Evolutionary conservation across 148 eudicot species (phyloP), one percentile per base, ranked within the genome.

Genomic region (Talinum fruticosum): DNA sequence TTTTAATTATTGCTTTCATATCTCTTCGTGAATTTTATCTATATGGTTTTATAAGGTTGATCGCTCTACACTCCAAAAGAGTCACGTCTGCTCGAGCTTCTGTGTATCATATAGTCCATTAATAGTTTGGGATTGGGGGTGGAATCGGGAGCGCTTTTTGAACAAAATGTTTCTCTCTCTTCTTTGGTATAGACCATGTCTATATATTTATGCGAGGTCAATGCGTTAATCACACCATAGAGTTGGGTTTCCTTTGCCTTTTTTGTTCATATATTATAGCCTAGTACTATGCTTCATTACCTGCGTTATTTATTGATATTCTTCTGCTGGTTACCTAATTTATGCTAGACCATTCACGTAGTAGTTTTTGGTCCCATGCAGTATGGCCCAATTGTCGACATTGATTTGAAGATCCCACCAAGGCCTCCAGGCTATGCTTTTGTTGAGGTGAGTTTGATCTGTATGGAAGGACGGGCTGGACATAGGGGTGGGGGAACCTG

Each of bases 351-450:
- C 49, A 23, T 33, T 74, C 49, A 32, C 53, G 36, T 37, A 8
- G 33, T 49, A 44, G 15, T 66, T 57, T n/a, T 29, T 64, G 36
- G 35, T 82, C 26, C 79, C 30, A 34, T 87, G 88, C 96, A 95
- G 98, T 95, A 92, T 84, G 98, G 98, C 29, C 96, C 78, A 59
- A 89, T 95, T 45, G 83, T 90, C 76, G 94, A 89, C 1, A 88
- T 95, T 75, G 98, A 95, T 66, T 81, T 95, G 88, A 93, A 91
- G 85, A 81, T 89, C 62, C 96, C 96, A 68, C 92, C 93, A 29
- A 87, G 97, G 64, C 96, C 97, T 34, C 96, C 98, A 65, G 92
- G 93, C 74, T 92, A 89, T 87, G 97, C 97, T 10, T 95, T 95
- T 87, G 97, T 95, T 66, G 97, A 92, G 98, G 98, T 92, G 79